These are phyloP conservation scores for Fraxinus sp. DNA, from an alignment of 305 asterid genomes.

Conservation along the genomic window DNA sequence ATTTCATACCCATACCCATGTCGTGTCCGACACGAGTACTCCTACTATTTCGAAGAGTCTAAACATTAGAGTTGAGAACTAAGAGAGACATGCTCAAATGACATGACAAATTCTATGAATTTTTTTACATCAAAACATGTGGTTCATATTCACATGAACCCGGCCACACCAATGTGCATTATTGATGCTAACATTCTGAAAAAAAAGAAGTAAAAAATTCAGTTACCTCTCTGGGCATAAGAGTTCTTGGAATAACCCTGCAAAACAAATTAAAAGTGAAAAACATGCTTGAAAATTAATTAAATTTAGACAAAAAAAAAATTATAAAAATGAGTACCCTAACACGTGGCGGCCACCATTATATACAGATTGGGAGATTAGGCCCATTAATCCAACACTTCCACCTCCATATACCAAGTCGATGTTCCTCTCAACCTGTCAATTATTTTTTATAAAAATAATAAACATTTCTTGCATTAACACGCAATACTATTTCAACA, in stretches of 20 bases:
- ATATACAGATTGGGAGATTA: slow-evolving; percentile 78
- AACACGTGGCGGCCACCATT: slow-evolving; percentile 94
- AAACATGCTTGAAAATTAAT: neutral
- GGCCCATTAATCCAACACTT: slow-evolving; percentile 90
- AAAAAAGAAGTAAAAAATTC: neutral
- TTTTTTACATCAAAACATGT: neutral
- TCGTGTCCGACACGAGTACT: too few species aligned
- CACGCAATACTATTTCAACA: slow-evolving; percentile 36
- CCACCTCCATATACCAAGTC: slow-evolving; percentile 97
- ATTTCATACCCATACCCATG: too few species aligned
- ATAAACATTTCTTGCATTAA: slow-evolving; percentile 23
- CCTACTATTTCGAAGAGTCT: too few species aligned
- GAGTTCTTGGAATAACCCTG: slow-evolving; percentile 83
- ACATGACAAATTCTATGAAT: neutral
- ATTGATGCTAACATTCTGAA: neutral
- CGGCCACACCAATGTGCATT: neutral
- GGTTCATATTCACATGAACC: neutral
- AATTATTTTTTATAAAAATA: slow-evolving; percentile 1
- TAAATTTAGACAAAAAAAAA: neutral
- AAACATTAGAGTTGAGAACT: neutral
- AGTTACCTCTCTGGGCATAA: slow-evolving; percentile 92
- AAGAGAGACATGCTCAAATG: neutral
- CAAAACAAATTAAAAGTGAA: neutral
- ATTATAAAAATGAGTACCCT: slow-evolving; percentile 41
- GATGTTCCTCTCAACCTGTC: slow-evolving; percentile 90